Evolutionary conservation across 108 stramenopile genomes (phyloP).

Genomic region (Nitzschia sp.): DNA sequence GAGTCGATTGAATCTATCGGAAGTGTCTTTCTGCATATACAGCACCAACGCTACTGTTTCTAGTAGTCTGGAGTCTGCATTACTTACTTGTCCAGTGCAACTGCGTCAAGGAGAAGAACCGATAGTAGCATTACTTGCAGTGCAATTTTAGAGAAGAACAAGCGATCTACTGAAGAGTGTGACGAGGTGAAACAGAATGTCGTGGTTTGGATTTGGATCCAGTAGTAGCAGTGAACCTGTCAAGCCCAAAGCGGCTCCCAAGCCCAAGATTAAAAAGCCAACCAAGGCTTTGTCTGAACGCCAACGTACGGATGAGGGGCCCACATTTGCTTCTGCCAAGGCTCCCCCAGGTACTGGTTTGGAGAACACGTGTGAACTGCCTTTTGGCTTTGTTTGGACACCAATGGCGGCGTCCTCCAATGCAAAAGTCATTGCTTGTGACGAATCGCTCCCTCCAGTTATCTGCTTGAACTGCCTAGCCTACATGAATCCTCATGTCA

Average conservation of each 20-base stretch:
- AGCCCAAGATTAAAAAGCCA: not conserved
- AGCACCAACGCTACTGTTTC: too few species aligned
- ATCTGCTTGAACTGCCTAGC: conserved; percentile 53
- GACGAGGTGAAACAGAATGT: not conserved
- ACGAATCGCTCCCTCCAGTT: conserved; percentile 30
- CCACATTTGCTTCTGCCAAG: conserved; percentile 42
- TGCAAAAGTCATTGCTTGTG: conserved; percentile 12
- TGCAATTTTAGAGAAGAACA: too few species aligned
- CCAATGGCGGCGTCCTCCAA: conserved; percentile 31
- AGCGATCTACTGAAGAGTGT: too few species aligned
- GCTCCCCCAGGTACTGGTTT: conserved; percentile 44
- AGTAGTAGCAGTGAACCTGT: not conserved
- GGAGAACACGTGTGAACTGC: conserved; percentile 48
- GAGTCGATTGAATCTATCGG: too few species aligned
- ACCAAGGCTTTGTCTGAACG: not conserved
- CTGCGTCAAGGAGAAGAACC: too few species aligned
- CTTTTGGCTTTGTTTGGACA: conserved; percentile 59
- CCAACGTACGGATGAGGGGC: conserved; percentile 21
- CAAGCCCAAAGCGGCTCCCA: not conserved
- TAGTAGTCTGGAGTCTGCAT: too few species aligned
- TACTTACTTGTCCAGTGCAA: too few species aligned
- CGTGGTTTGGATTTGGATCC: conserved; percentile 3
- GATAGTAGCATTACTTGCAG: too few species aligned
- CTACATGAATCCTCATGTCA: conserved; percentile 47
- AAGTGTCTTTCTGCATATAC: too few species aligned